These are phyloP conservation scores for Ascosphaera apis DNA, from an alignment of 2,329 filamentous ascomycete species.

Conservation along the genomic window DNA sequence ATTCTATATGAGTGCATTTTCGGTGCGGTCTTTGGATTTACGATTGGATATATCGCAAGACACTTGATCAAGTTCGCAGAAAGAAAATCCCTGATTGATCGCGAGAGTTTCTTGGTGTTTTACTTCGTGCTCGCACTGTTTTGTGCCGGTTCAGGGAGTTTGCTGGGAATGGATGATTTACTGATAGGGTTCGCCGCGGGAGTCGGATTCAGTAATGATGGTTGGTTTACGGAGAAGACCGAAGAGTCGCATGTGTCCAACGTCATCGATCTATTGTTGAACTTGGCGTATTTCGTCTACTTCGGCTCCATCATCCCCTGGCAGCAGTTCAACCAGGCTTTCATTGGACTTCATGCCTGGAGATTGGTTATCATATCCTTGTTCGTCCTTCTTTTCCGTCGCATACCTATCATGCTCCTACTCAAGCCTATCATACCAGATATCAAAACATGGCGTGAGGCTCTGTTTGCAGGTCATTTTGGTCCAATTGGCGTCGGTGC, in stretches of 20 bases:
- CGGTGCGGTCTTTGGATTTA: slow-evolving; percentile 68
- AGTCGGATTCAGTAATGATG: slow-evolving; percentile 98
- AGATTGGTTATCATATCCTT: slow-evolving; percentile 80
- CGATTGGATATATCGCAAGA: slow-evolving; percentile 69
- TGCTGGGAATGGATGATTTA: slow-evolving; percentile 79
- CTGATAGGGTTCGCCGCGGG: slow-evolving; percentile 86
- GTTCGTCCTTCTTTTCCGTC: slow-evolving; percentile 82
- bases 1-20: slow-evolving; percentile 92
- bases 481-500: slow-evolving; percentile 93
- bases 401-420: slow-evolving; percentile 80
- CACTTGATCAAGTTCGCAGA: slow-evolving; percentile 81
- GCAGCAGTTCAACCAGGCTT: slow-evolving; percentile 61
- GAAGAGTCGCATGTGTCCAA: slow-evolving; percentile 98
- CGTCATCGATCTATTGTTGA: slow-evolving; percentile 92
- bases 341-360: slow-evolving; percentile 63
- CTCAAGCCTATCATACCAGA: slow-evolving; percentile 89
- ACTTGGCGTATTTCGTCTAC: slow-evolving; percentile 95
- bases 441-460: slow-evolving; percentile 94
- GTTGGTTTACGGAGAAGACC: slow-evolving; percentile 96
- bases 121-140: slow-evolving; percentile 95
- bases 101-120: slow-evolving; percentile 94
- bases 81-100: slow-evolving; percentile 63
- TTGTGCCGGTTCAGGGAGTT: slow-evolving; percentile 77
- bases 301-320: slow-evolving; percentile 94
- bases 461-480: slow-evolving; percentile 89